phyloP scores from a whole-genome alignment of 768 basidiomycete genomes.

The Hypsizygus marmoreus region DNA sequence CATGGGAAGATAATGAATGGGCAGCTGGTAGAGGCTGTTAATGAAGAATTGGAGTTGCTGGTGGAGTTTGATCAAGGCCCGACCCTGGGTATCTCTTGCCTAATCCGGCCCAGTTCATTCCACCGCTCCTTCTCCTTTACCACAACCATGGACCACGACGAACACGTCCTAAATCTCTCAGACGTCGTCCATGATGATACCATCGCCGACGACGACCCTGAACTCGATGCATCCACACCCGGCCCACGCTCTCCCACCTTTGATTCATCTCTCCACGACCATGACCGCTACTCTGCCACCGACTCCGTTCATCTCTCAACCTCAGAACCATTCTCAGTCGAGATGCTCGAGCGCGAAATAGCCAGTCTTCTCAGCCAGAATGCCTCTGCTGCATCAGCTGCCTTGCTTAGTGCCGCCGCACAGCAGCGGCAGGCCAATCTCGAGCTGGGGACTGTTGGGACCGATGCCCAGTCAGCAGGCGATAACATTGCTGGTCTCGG shows the following conservation, averaged over 20 bases:
- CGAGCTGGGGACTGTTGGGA: constrained; percentile 35
- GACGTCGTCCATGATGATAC: constrained; percentile 85
- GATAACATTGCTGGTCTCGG: constrained; percentile 46
- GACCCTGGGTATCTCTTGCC: constrained; percentile 21
- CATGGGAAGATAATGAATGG: no score
- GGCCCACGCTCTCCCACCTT: constrained; percentile 31
- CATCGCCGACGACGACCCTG: constrained; percentile 60
- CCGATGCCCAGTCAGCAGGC: constrained; percentile 27
- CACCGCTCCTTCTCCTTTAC: constrained; percentile 5
- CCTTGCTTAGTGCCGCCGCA: constrained; percentile 64
- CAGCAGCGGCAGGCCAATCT: constrained; percentile 61
- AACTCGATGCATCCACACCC: constrained; percentile 29
- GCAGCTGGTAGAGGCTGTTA: constrained; percentile 6
- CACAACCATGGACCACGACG: constrained; percentile 52
- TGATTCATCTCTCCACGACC: constrained; percentile 39
- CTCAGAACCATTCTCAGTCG: constrained; percentile 60
- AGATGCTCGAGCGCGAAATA: constrained; percentile 79
- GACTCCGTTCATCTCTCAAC: constrained; percentile 36
- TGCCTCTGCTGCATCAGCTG: constrained; percentile 67
- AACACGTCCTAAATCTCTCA: constrained; percentile 72
- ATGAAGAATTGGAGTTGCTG: constrained; percentile 3
- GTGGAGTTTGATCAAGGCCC: not conserved
- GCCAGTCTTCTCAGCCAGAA: constrained; percentile 75
- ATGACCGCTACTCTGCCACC: constrained; percentile 37
- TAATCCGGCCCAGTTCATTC: constrained; percentile 14